A percentile compares a stretch with the other conserved stretches of the same genome.
Conservation (phyloP, 176 grass and related monocot species). For the Thalia dealbata region DNA sequence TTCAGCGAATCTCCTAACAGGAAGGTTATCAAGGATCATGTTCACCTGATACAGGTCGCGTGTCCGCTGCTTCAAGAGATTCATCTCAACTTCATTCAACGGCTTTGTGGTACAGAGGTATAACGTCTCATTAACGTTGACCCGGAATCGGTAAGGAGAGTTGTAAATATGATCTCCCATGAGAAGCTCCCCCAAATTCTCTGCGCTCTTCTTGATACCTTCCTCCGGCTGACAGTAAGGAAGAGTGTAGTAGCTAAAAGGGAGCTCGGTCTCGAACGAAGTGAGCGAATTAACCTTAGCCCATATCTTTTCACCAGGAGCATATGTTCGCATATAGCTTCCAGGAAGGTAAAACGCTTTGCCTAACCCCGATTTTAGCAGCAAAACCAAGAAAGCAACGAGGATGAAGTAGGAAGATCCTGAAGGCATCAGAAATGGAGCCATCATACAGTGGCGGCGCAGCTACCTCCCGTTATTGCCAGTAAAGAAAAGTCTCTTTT, state of each 20-base stretch:
- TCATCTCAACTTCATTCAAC: neutral
- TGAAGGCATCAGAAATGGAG: neutral
- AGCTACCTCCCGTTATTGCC: too few species aligned
- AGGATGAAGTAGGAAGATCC: neutral
- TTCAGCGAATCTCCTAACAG: neutral
- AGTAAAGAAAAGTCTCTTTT: too few species aligned
- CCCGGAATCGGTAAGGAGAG: slow-evolving; percentile 2
- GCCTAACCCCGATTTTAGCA: neutral
- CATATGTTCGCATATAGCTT: neutral
- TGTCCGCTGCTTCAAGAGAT: neutral
- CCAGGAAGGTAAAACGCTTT: neutral
- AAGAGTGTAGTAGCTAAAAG: slow-evolving; percentile 4
- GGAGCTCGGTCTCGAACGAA: neutral
- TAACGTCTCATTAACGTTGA: neutral
- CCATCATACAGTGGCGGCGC: neutral
- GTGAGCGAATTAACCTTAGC: slow-evolving; percentile 1
- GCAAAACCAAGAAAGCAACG: neutral
- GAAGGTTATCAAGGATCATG: slow-evolving; percentile 9
- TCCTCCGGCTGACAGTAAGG: neutral
- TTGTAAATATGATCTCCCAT: slow-evolving; percentile 6
- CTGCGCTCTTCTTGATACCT: slow-evolving; percentile 8
- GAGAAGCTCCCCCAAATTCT: slow-evolving; percentile 9
- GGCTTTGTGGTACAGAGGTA: slow-evolving; percentile 6
- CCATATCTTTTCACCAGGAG: neutral
- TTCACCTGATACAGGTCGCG: slow-evolving; percentile 6